A percentile compares a stretch with the other conserved stretches of the same genome.
These are phyloP conservation scores for Scheffersomyces illinoinensis DNA, from an alignment of 1,139 yeast species.

Conservation along the genomic window DNA sequence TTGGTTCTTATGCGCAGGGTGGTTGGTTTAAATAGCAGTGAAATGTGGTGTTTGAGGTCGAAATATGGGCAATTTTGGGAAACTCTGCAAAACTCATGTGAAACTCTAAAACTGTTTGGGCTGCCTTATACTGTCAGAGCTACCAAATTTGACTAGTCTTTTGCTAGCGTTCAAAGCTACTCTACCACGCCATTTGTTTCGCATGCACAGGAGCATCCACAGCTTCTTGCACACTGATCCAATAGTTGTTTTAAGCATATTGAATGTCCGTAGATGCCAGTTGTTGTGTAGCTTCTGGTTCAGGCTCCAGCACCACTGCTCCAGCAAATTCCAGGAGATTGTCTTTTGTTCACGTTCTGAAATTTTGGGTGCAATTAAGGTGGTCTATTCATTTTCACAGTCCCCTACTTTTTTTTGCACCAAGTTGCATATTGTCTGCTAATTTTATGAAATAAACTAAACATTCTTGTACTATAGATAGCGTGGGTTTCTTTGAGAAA, in stretches of 20 bases:
- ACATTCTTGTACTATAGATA: not conserved
- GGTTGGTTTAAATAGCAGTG: not conserved
- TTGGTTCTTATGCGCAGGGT: not conserved
- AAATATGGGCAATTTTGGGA: not conserved
- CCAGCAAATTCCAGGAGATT: not conserved
- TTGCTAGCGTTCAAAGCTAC: not conserved
- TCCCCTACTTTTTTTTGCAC: not conserved
- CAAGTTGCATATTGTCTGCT: not conserved
- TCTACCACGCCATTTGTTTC: not conserved
- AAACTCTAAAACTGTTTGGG: not conserved
- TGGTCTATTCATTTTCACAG: not conserved
- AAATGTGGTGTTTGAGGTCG: not conserved
- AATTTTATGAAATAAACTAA: not conserved
- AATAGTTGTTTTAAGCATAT: not conserved
- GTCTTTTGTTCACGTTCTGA: not conserved
- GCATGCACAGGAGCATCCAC: not conserved
- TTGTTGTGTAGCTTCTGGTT: not conserved
- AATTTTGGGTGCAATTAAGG: not conserved
- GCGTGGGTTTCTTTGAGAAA: not conserved
- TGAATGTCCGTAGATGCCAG: not conserved
- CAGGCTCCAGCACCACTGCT: not conserved
- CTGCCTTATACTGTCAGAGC: not conserved
- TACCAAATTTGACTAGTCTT: not conserved
- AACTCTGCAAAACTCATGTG: not conserved
- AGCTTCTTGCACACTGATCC: not conserved